Evolutionary conservation across 2,329 filamentous ascomycete genomes (phyloP), one percentile per base, ranked within the genome.

Genomic region (Thelonectria discophora): DNA sequence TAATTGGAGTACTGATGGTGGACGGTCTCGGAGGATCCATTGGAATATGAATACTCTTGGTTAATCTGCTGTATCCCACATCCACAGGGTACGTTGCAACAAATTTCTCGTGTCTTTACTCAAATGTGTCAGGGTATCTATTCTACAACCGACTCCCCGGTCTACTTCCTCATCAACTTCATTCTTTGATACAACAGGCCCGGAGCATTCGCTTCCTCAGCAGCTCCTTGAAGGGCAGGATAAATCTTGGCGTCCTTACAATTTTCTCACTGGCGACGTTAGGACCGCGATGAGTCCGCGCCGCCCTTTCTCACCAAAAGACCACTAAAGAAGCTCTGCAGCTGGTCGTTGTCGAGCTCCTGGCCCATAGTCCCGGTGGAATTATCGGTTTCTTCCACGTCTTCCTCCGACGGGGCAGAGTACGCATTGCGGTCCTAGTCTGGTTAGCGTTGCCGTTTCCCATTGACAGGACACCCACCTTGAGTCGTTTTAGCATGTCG

Each of bases 401-500:
- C 74, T 10, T 78, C 77, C 43, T 84, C 82, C 1, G 81, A 75
- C 13, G 81, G 78, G 11, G 80, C 75, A 53, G 77, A 79, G 65
- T 83, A 85, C 30, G 83, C 80, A 73, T 88, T 86, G 55, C 85
- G 85, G 63, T 87, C 85, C 84, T 88, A 64, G 24, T 34, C 1
- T 34, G 56, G 56, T 77, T 60, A 78, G 70, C 24, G 34, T 34
- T 11, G 47, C 18, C 24, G 2, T 34, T 24, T 20, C 12, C 24
- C 20, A 7, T 20, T 13, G 12, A 12, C 12, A 7, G 27, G 13
- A n/a, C 15, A 2, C 13, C 72, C 79, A 94, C 92, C 86, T 93
- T 94, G 63, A 97, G 82, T 70, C 91, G 87, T 76, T 93, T 90
- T 60, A 97, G 80, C 90, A 96, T 95, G 72, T 97, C 93, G 73